A percentile compares a stretch with the other conserved stretches of the same genome.
Evolutionary conservation across 805 yeast species (phyloP).

Genomic region (Candida oleophila): DNA sequence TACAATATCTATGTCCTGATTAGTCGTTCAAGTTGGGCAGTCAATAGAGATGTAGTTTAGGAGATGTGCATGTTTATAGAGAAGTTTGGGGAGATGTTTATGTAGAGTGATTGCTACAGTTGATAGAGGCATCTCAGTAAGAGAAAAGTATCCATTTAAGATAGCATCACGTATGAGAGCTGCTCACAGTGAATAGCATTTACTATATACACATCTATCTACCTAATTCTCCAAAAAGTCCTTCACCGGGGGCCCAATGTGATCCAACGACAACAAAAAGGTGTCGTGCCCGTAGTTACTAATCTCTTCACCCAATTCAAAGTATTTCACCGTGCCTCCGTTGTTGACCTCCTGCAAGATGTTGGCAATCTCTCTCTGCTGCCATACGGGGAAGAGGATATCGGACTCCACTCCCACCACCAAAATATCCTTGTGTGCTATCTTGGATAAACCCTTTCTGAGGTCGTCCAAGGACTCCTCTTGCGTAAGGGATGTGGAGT

Average conservation of each 20-base stretch:
- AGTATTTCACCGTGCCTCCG: slow-evolving; percentile 46
- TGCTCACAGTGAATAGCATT: too few species aligned
- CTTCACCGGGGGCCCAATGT: slow-evolving; percentile 76
- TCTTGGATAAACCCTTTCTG: slow-evolving; percentile 57
- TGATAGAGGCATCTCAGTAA: too few species aligned
- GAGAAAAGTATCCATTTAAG: too few species aligned
- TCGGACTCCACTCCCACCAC: slow-evolving; percentile 94
- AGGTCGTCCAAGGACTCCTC: slow-evolving; percentile 65
- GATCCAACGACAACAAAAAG: slow-evolving; percentile 72
- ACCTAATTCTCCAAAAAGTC: slow-evolving; percentile 43
- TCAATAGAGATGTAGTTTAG: too few species aligned
- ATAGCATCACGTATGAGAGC: too few species aligned
- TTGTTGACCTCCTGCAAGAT: slow-evolving; percentile 43
- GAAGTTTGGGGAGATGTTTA: too few species aligned
- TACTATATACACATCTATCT: neutral
- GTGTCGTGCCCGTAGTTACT: slow-evolving; percentile 92
- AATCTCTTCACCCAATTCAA: slow-evolving; percentile 73
- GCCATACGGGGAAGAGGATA: slow-evolving; percentile 91
- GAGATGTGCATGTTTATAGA: too few species aligned
- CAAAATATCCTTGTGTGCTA: slow-evolving; percentile 64
- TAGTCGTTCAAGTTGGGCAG: too few species aligned
- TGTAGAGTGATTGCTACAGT: too few species aligned
- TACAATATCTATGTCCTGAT: too few species aligned
- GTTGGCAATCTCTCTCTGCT: slow-evolving; percentile 77
- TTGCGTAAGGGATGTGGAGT: slow-evolving; percentile 43